phyloP scores from a whole-genome alignment of 108 stramenopile genomes.

The Fistulifera pelliculosa region DNA sequence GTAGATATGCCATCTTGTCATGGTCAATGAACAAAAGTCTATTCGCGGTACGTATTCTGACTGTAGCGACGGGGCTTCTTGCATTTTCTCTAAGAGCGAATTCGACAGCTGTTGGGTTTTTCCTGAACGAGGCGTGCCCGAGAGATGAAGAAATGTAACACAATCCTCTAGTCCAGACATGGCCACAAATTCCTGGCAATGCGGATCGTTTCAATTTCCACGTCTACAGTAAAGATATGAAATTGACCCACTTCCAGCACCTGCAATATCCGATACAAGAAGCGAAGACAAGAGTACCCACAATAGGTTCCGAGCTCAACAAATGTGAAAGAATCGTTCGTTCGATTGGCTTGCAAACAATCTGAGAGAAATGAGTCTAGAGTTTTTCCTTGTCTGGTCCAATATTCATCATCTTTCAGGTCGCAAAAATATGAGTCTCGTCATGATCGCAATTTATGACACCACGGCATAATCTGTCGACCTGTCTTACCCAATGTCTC shows the following conservation, averaged over 20 bases:
- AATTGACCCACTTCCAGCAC: constrained; percentile 13
- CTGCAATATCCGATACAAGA: constrained; percentile 28
- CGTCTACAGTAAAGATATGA: constrained; percentile 61
- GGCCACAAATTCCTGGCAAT: constrained; percentile 49
- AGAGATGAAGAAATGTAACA: constrained; percentile 35
- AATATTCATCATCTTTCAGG: constrained; percentile 83
- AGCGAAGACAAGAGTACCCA: constrained; percentile 66
- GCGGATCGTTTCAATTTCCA: constrained; percentile 32
- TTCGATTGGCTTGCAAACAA: constrained; percentile 5
- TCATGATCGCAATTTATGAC: no score
- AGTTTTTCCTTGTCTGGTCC: constrained; percentile 68
- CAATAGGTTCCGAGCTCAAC: constrained; percentile 87
- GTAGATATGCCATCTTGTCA: constrained; percentile 75
- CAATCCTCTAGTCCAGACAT: constrained; percentile 43
- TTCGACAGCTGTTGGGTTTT: background rate
- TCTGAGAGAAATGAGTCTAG: constrained; percentile 17
- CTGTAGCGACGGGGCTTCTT: background rate
- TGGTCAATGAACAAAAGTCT: constrained; percentile 88
- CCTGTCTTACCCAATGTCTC: constrained; percentile 54
- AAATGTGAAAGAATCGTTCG: constrained; percentile 17
- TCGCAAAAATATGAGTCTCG: no score
- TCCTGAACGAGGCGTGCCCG: background rate
- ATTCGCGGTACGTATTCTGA: constrained; percentile 5
- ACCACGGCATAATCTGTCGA: no score
- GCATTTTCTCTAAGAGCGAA: background rate